These are phyloP conservation scores for Papiliotrema fonsecae DNA, from an alignment of 1,284 basidiomycete species.

Conservation along the genomic window DNA sequence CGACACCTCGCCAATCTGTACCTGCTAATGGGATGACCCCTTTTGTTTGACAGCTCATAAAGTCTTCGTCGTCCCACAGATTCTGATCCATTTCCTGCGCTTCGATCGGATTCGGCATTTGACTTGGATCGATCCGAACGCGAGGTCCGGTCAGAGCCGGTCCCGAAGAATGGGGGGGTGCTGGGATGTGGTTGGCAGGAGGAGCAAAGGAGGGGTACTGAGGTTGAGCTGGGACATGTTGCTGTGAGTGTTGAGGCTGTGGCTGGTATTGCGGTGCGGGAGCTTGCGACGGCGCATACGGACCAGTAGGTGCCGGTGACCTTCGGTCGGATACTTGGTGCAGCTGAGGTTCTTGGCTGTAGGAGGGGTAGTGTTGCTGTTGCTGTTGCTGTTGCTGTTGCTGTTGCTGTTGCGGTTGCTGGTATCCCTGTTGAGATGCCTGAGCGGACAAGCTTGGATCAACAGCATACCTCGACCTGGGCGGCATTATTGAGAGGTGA, in stretches of 20 bases:
- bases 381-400: slow-evolving; percentile 19
- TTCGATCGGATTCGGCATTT: slow-evolving; percentile 87
- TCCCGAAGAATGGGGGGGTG: slow-evolving; percentile 76
- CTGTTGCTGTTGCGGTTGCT: slow-evolving; percentile 17
- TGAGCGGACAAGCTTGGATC: slow-evolving; percentile 42
- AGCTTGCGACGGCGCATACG: slow-evolving; percentile 21
- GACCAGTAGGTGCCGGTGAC: slow-evolving; percentile 20
- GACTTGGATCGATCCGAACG: slow-evolving; percentile 79
- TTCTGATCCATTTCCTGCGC: slow-evolving; percentile 77
- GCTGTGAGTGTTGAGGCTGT: slow-evolving; percentile 7
- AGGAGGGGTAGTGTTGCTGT: slow-evolving; percentile 9
- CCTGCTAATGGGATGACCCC: slow-evolving; percentile 75
- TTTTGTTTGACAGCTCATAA: slow-evolving; percentile 67
- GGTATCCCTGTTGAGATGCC: slow-evolving; percentile 20
- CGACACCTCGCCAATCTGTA: slow-evolving; percentile 81
- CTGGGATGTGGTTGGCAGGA: slow-evolving; percentile 55
- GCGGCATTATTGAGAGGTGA: slow-evolving; percentile 39
- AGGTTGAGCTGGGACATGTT: slow-evolving; percentile 5
- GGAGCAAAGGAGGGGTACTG: no score
- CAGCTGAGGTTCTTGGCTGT: slow-evolving; percentile 22
- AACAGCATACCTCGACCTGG: slow-evolving; percentile 44
- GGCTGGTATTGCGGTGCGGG: slow-evolving; percentile 22
- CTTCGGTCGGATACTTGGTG: slow-evolving; percentile 26
- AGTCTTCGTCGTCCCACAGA: slow-evolving; percentile 73
- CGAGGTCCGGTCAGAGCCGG: slow-evolving; percentile 61